Conservation (phyloP, 192 early-diverging fungal species). For the Allomyces macrogynus region DNA sequence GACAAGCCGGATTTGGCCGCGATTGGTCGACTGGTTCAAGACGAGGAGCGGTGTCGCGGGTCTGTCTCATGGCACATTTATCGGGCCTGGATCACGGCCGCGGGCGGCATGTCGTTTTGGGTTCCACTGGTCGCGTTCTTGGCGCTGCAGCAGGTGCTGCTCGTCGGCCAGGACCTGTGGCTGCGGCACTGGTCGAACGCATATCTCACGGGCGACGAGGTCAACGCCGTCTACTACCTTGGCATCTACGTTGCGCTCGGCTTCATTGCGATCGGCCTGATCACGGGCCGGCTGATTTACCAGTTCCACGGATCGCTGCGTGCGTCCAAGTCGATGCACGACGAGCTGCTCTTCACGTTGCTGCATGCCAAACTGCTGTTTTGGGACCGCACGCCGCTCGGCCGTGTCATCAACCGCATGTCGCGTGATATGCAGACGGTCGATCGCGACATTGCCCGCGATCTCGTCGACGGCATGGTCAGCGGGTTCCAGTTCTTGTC, state of each 20-base stretch:
- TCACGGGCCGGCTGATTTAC: conserved; percentile 15
- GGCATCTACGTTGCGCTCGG: conserved; percentile 37
- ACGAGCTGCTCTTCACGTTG: conserved; percentile 27
- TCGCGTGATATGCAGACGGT: conserved; percentile 71
- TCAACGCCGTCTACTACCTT: conserved; percentile 39
- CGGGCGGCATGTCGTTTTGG: conserved; percentile 47
- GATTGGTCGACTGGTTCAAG: not conserved
- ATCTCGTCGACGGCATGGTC: conserved; percentile 24
- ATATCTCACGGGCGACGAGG: conserved; percentile 9
- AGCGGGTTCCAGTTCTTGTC: conserved; percentile 26
- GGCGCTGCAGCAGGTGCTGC: conserved; percentile 14
- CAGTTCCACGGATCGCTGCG: conserved; percentile 23
- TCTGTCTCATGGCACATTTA: not conserved
- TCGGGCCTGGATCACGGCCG: conserved; percentile 21
- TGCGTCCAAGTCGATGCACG: conserved; percentile 37
- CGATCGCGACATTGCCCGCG: conserved; percentile 37
- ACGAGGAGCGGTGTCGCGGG: not conserved
- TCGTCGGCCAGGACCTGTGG: conserved; percentile 40
- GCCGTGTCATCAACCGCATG: conserved; percentile 76
- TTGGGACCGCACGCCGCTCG: conserved; percentile 84
- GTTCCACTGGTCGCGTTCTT: conserved; percentile 23
- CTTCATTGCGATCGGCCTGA: conserved; percentile 16
- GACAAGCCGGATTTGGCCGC: conserved; percentile 13
- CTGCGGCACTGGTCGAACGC: conserved; percentile 39
- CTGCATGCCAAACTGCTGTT: conserved; percentile 57